phyloP scores from a whole-genome alignment of 2,329 filamentous ascomycete species.

The Aspergillus thermomutatus region DNA sequence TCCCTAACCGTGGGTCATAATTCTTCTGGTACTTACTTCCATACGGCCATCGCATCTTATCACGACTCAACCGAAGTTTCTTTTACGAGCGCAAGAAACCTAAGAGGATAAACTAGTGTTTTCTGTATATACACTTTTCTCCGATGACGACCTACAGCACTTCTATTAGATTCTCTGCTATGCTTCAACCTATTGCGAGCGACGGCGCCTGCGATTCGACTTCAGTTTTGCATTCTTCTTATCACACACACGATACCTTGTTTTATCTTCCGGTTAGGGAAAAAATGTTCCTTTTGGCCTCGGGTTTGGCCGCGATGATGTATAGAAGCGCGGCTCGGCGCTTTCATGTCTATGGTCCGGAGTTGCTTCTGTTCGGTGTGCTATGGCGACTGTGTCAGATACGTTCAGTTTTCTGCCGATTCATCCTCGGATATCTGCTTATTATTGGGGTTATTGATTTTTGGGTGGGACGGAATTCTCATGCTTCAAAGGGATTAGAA shows the following conservation, averaged over 20 bases:
- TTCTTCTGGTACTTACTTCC: constrained; percentile 26
- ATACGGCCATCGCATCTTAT: constrained; percentile 26
- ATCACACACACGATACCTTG: constrained; percentile 32
- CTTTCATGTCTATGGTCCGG: constrained; percentile 34
- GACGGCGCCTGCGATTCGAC: constrained; percentile 41
- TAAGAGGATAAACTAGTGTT: constrained; percentile 30
- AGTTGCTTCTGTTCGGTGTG: constrained; percentile 32
- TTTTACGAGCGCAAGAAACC: constrained; percentile 24
- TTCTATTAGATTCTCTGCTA: constrained; percentile 32
- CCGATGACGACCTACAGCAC: constrained; percentile 35
- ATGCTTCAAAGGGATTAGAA: constrained; percentile 38
- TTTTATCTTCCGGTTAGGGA: constrained; percentile 36
- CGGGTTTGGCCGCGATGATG: constrained; percentile 35
- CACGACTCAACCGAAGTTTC: constrained; percentile 25
- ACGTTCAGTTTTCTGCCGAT: constrained; percentile 24
- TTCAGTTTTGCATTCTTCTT: constrained; percentile 29
- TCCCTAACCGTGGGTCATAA: constrained; percentile 36
- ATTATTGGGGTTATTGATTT: constrained; percentile 21
- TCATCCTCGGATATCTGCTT: constrained; percentile 28
- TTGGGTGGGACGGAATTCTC: constrained; percentile 34
- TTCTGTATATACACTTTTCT: constrained; percentile 34
- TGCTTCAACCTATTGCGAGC: constrained; percentile 39
- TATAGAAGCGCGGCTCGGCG: constrained; percentile 36
- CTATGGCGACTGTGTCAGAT: constrained; percentile 29
- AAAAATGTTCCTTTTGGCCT: constrained; percentile 28